These are phyloP conservation scores for Heterobasidion annosum DNA, from an alignment of 1,284 basidiomycete genomes.

Conservation along the genomic window DNA sequence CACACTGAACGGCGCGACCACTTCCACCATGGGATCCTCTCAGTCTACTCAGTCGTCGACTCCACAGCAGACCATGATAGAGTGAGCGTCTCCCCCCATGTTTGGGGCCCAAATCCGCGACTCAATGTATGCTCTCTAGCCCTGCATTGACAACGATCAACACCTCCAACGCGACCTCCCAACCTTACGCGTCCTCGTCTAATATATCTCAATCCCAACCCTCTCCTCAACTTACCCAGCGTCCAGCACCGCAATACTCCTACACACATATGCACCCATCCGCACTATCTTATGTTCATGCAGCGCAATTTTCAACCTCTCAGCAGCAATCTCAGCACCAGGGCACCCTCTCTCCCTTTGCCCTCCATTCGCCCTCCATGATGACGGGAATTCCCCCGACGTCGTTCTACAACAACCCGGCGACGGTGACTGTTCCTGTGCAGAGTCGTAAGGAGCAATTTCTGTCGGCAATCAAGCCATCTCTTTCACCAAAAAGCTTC, in stretches of 20 bases:
- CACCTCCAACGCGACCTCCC: slow-evolving; percentile 20
- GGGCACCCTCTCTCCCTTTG: slow-evolving; percentile 58
- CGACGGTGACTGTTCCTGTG: slow-evolving; percentile 21
- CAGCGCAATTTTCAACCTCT: slow-evolving; percentile 18
- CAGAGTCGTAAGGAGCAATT: slow-evolving; percentile 39
- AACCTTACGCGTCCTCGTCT: slow-evolving; percentile 25
- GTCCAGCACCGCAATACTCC: slow-evolving; percentile 21
- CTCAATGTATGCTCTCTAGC: slow-evolving; percentile 19
- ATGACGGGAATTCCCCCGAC: slow-evolving; percentile 29
- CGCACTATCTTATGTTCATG: slow-evolving; percentile 22
- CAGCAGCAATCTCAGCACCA: slow-evolving; percentile 29
- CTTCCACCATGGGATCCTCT: slow-evolving; percentile 20
- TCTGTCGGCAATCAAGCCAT: slow-evolving; percentile 36
- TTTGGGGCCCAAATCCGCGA: neutral
- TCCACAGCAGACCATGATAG: slow-evolving; percentile 38
- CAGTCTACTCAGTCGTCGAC: slow-evolving; percentile 19
- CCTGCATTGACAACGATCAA: slow-evolving; percentile 43
- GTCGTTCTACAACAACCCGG: slow-evolving; percentile 23
- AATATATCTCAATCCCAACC: slow-evolving; percentile 15
- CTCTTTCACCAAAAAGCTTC: slow-evolving; percentile 46
- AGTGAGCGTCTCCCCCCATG: slow-evolving; percentile 27
- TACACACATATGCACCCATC: slow-evolving; percentile 29
- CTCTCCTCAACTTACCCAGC: slow-evolving; percentile 25
- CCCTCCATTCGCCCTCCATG: slow-evolving; percentile 45
- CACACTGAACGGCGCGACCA: slow-evolving; percentile 62